Evolutionary conservation across 805 yeast genomes (phyloP).

Genomic region (Myxozyma geophila): DNA sequence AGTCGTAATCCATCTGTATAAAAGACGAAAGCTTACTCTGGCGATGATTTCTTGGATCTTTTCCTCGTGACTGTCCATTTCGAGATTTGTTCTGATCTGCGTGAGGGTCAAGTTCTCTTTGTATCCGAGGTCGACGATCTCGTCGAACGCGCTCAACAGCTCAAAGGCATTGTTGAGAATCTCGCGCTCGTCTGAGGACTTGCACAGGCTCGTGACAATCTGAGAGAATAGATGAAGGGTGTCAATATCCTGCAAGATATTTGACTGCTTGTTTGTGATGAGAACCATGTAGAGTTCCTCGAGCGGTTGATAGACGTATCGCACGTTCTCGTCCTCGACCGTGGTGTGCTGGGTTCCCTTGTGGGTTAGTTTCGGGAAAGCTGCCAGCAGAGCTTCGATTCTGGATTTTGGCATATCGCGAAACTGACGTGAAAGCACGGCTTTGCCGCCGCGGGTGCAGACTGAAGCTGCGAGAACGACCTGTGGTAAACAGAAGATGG

Average conservation of each 20-base stretch:
- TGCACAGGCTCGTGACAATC: slow-evolving; percentile 73
- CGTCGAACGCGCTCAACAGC: slow-evolving; percentile 89
- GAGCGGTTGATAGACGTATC: slow-evolving; percentile 94
- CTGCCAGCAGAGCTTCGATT: slow-evolving; percentile 81
- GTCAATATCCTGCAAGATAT: slow-evolving; percentile 91
- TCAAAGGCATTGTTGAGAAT: slow-evolving; percentile 85
- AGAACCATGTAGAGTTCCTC: slow-evolving; percentile 91
- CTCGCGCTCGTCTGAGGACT: slow-evolving; percentile 78
- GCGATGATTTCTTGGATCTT: slow-evolving; percentile 96
- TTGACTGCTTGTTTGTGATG: slow-evolving; percentile 87
- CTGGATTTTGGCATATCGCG: slow-evolving; percentile 81
- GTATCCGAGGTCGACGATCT: slow-evolving; percentile 86
- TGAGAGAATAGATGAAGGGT: slow-evolving; percentile 85
- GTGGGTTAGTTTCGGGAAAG: slow-evolving; percentile 78
- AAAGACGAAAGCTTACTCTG: slow-evolving; percentile 15
- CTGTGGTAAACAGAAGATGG: slow-evolving; percentile 5
- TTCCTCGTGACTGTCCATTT: slow-evolving; percentile 98
- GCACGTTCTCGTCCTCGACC: slow-evolving; percentile 86
- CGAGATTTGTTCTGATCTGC: slow-evolving; percentile 86
- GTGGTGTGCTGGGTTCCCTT: slow-evolving; percentile 85
- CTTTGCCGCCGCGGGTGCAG: slow-evolving; percentile 88
- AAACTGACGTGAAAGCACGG: slow-evolving; percentile 90
- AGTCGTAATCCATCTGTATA: background rate
- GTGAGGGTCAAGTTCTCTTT: slow-evolving; percentile 79
- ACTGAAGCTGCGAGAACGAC: slow-evolving; percentile 81